Conservation (phyloP, 1,284 basidiomycete genomes). For the Ceraceosorus guamensis region DNA sequence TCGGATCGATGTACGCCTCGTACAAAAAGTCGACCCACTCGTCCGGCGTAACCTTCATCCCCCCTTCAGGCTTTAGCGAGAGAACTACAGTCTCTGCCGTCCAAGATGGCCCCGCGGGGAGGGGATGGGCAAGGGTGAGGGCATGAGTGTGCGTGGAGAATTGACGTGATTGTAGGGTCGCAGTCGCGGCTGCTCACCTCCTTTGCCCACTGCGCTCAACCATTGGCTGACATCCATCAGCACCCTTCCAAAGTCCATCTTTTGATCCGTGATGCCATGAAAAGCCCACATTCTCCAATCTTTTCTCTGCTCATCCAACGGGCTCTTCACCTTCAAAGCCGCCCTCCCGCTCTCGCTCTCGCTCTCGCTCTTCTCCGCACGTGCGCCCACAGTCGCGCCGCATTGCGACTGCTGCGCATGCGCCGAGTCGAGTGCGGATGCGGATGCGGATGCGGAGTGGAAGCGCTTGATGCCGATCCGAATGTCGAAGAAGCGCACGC, state of each 20-base stretch:
- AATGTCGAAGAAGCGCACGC: slow-evolving; percentile 33
- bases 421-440: no score
- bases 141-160: not conserved
- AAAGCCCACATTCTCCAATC: slow-evolving; percentile 22
- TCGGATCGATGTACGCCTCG: slow-evolving; percentile 12
- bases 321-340: no score
- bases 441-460: no score
- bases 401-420: no score
- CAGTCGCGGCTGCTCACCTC: slow-evolving; percentile 2
- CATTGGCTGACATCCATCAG: slow-evolving; percentile 21
- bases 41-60: no score
- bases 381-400: no score
- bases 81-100: slow-evolving; percentile 23
- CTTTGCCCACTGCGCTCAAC: slow-evolving; percentile 6
- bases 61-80: slow-evolving; percentile 28
- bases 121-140: no score
- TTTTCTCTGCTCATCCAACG: slow-evolving; percentile 13
- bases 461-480: slow-evolving; percentile 25
- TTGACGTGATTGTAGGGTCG: not conserved
- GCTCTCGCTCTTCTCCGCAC: no score
- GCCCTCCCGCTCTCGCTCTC: no score
- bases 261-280: slow-evolving; percentile 27
- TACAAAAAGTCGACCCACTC: slow-evolving; percentile 18
- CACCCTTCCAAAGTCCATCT: slow-evolving; percentile 23
- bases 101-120: no score